phyloP scores from a whole-genome alignment of 352 stramenopile species.

The Salisapilia sapeloensis region DNA sequence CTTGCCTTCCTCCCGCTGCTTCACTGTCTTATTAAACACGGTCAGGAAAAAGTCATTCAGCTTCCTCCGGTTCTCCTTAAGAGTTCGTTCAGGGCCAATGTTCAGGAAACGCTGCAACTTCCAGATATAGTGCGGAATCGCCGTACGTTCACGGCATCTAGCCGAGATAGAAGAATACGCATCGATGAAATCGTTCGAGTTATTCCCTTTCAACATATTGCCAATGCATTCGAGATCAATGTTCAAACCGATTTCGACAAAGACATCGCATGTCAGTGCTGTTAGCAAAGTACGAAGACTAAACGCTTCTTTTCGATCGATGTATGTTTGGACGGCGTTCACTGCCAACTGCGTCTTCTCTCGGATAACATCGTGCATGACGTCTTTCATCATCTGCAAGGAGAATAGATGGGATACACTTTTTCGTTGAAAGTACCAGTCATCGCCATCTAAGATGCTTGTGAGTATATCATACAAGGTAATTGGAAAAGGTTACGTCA shows the following conservation, averaged over 20 bases:
- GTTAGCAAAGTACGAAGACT: slow-evolving; percentile 21
- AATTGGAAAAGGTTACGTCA: too few relatives aligned
- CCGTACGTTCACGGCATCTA: slow-evolving; percentile 8
- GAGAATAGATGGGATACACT: slow-evolving; percentile 76
- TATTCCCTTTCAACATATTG: slow-evolving; percentile 7
- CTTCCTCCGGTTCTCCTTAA: slow-evolving; percentile 14
- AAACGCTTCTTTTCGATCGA: slow-evolving; percentile 1
- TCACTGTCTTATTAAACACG: slow-evolving; percentile 9
- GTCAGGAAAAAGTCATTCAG: slow-evolving; percentile 10
- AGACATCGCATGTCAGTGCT: slow-evolving; percentile 50
- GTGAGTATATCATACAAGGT: too few relatives aligned
- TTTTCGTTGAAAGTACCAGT: slow-evolving; percentile 54
- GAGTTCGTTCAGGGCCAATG: slow-evolving; percentile 15
- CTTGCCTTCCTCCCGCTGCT: background rate
- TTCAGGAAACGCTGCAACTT: slow-evolving; percentile 15
- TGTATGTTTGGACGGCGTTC: slow-evolving; percentile 5
- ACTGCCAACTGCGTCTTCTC: slow-evolving; percentile 9
- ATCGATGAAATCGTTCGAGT: slow-evolving; percentile 10
- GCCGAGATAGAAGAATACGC: slow-evolving; percentile 6
- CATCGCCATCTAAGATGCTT: slow-evolving; percentile 21
- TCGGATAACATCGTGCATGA: slow-evolving; percentile 16
- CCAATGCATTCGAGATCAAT: slow-evolving; percentile 35
- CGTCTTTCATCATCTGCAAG: slow-evolving; percentile 27
- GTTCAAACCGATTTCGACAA: slow-evolving; percentile 56
- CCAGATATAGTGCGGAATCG: slow-evolving; percentile 20